These are phyloP conservation scores for Mycena metata DNA, from an alignment of 768 basidiomycete species.

Conservation along the genomic window DNA sequence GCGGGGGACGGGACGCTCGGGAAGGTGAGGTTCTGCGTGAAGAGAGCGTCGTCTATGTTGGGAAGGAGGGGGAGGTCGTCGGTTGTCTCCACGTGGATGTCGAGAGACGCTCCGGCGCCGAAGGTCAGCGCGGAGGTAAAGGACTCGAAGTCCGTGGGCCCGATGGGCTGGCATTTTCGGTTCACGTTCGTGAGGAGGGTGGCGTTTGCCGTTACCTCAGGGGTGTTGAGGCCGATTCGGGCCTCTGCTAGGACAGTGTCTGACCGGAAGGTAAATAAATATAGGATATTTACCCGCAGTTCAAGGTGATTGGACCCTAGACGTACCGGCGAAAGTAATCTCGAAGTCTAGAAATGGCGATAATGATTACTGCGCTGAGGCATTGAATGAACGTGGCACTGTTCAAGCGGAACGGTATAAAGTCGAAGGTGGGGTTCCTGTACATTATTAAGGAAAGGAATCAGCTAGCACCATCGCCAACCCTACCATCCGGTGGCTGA, in stretches of 20 bases:
- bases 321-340: background rate
- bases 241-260: background rate
- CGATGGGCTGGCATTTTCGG: constrained; percentile 13
- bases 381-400: constrained; percentile 23
- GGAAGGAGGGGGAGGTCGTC: constrained; percentile 7
- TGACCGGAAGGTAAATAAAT: too few species aligned
- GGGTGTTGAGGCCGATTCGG: constrained; percentile 16
- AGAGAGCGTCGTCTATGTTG: background rate
- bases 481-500: constrained; percentile 18
- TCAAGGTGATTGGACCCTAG: too few species aligned
- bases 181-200: constrained; percentile 12
- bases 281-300: too few species aligned
- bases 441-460: background rate
- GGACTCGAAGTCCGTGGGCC: constrained; percentile 20
- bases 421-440: constrained; percentile 19
- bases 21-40: constrained; percentile 10
- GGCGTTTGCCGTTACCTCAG: constrained; percentile 12
- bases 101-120: constrained; percentile 21
- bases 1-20: background rate
- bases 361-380: constrained; percentile 2
- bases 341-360: constrained; percentile 27
- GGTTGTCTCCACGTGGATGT: constrained; percentile 4
- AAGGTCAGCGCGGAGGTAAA: constrained; percentile 20
- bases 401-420: constrained; percentile 26
- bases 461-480: too few species aligned